A percentile compares a stretch with the other conserved stretches of the same genome.
phyloP scores from a whole-genome alignment of 352 stramenopile species.

The Globisporangium cederbergense region DNA sequence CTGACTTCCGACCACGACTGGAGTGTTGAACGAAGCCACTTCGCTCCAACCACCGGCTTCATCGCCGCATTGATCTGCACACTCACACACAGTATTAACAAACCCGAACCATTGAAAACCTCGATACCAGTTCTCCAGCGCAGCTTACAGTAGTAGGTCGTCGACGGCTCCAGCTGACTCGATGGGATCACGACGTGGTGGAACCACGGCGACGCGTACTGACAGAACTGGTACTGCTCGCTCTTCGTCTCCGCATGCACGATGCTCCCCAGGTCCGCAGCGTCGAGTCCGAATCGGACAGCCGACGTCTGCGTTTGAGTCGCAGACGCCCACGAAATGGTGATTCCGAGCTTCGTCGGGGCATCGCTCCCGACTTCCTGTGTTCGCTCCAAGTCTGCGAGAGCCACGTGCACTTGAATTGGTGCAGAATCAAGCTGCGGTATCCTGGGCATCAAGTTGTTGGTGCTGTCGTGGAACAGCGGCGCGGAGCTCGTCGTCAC shows the following conservation, averaged over 20 bases:
- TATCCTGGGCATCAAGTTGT: neutral
- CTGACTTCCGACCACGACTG: conserved; percentile 39
- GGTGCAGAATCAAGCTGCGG: neutral
- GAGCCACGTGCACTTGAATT: conserved; percentile 10
- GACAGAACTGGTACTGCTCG: conserved; percentile 71
- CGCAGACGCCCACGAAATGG: conserved; percentile 55
- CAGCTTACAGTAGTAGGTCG: conserved; percentile 72
- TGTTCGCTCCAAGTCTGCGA: conserved; percentile 1
- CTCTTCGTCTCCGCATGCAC: conserved; percentile 27
- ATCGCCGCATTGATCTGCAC: conserved; percentile 57
- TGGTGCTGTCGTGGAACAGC: neutral
- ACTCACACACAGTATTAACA: conserved; percentile 9
- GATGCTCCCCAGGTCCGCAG: conserved; percentile 23
- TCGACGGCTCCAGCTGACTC: conserved; percentile 39
- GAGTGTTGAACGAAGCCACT: conserved; percentile 53
- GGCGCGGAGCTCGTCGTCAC: neutral
- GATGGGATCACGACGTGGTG: conserved; percentile 69
- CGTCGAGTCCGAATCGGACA: conserved; percentile 43
- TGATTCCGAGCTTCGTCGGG: conserved; percentile 34
- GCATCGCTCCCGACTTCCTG: neutral
- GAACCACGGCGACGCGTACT: conserved; percentile 72
- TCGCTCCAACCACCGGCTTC: conserved; percentile 44
- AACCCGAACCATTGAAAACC: neutral
- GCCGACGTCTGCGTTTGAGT: conserved; percentile 38
- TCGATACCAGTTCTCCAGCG: neutral